Conservation (phyloP, 1,139 yeast genomes). For the Diutina sp. region DNA sequence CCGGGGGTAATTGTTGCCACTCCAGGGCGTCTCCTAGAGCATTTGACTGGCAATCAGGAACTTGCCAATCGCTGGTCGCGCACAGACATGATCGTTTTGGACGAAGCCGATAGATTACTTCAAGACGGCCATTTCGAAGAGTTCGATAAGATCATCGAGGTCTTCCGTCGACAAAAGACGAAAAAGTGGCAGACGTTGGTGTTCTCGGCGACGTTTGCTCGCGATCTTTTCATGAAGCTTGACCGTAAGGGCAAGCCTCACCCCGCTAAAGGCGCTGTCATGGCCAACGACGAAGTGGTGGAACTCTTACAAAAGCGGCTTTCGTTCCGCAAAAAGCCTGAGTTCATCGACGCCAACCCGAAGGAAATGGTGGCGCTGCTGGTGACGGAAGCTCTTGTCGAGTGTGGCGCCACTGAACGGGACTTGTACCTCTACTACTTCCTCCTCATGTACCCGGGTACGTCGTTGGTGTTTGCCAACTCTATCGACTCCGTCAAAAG, state of each 20-base stretch:
- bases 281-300: constrained; percentile 41
- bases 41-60: constrained; percentile 51
- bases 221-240: constrained; percentile 68
- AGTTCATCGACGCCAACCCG: constrained; percentile 78
- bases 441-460: constrained; percentile 74
- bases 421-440: constrained; percentile 87
- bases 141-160: constrained; percentile 65
- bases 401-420: constrained; percentile 84
- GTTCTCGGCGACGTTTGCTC: constrained; percentile 88
- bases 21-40: constrained; percentile 86
- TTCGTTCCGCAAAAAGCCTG: constrained; percentile 47
- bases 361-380: constrained; percentile 65
- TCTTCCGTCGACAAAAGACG: constrained; percentile 27
- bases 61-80: constrained; percentile 43
- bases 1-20: constrained; percentile 89
- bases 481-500: constrained; percentile 90
- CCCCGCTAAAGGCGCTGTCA: constrained; percentile 11
- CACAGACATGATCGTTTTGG: constrained; percentile 66
- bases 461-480: constrained; percentile 85
- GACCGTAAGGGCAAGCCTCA: constrained; percentile 23
- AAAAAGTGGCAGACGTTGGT: constrained; percentile 80
- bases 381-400: constrained; percentile 78
- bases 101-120: constrained; percentile 93
- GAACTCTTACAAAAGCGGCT: constrained; percentile 44
- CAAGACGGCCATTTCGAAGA: constrained; percentile 97